Conservation (phyloP, 495 filamentous ascomycete species). For the Clohesyomyces aquaticus region DNA sequence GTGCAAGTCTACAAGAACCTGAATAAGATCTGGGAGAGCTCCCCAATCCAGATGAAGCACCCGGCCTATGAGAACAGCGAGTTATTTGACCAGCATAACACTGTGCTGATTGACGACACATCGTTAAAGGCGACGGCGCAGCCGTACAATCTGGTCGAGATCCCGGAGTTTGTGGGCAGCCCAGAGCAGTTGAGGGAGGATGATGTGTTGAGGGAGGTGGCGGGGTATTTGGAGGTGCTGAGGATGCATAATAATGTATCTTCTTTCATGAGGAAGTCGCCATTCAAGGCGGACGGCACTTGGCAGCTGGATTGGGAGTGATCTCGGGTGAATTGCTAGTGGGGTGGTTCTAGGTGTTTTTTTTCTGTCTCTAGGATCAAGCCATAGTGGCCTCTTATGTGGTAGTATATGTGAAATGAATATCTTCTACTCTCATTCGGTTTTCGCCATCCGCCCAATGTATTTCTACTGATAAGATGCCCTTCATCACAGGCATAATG, state of each 20-base stretch:
- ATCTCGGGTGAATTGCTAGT: too few species aligned
- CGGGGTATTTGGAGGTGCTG: slow-evolving; percentile 49
- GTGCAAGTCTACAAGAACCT: slow-evolving; percentile 89
- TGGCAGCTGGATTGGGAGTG: slow-evolving; percentile 39
- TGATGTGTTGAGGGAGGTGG: slow-evolving; percentile 47
- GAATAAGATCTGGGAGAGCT: slow-evolving; percentile 67
- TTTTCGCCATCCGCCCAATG: too few species aligned
- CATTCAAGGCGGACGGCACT: slow-evolving; percentile 39
- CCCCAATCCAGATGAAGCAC: slow-evolving; percentile 56
- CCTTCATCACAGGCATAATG: too few species aligned
- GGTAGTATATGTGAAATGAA: too few species aligned
- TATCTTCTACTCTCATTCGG: too few species aligned
- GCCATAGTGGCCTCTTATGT: too few species aligned
- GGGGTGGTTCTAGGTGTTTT: too few species aligned
- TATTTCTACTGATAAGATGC: too few species aligned
- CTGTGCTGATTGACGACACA: slow-evolving; percentile 86
- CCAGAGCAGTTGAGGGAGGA: slow-evolving; percentile 33
- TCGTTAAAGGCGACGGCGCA: slow-evolving; percentile 76
- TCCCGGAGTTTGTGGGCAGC: slow-evolving; percentile 70
- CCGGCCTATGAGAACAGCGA: slow-evolving; percentile 45
- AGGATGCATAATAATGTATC: slow-evolving; percentile 51
- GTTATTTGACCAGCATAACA: slow-evolving; percentile 80
- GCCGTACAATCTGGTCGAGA: slow-evolving; percentile 78
- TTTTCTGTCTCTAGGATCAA: too few species aligned
- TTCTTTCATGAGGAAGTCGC: slow-evolving; percentile 38